Evolutionary conservation across 2,329 filamentous ascomycete genomes (phyloP), one percentile per base, ranked within the genome.

Genomic region (Paecilomyces sp.): DNA sequence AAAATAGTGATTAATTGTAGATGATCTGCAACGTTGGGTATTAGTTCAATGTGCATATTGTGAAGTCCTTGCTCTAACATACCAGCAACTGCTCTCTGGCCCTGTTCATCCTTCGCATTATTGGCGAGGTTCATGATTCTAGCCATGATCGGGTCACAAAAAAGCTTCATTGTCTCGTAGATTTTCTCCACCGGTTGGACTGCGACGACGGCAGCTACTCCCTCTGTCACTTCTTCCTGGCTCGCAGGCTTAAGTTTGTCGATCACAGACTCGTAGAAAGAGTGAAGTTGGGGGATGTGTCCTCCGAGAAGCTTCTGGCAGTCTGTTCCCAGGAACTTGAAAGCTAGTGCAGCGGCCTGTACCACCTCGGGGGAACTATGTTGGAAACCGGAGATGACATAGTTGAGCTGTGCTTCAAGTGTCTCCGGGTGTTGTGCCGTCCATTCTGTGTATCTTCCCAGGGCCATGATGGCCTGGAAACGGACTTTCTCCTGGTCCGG

Each of bases 371-470:
- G 90, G 0, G 92, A 96, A 51, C 87, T 85, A 60, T 93, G 90
- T 65, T 91, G 85, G 77, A 99, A 99, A 0, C 92, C 94, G 3
- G 88, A 89, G 65, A 96, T 92, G 69, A 99, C 96, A 76, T 96
- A 99, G 69, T 91, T 92, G 71, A 99, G 90, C 75, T 99, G 94
- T 8, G 90, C 84, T 74, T 96, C 90, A 8, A 99, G 82, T 54
- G 93, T 96, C 60, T 97, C 91, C 0, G 93, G 91, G 70, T 99
- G 94, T 55, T 91, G 87, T 4, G 94, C 87, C 0, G 95, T 99
- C 94, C 94, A 99, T 74, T 97, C 93, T 0, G 95, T 99, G 72
- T 99, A 99, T 63, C 94, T 85, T 41, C 92, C 94, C 24, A 99
- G 84, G 2, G 95, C 92, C 92, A 99, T 97, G 69, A 97, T 96